Percentiles rank a stretch among this genome's conserved stretches.
Conservation (phyloP, 106 monocot species). For the Dactylorhiza incarnata region DNA sequence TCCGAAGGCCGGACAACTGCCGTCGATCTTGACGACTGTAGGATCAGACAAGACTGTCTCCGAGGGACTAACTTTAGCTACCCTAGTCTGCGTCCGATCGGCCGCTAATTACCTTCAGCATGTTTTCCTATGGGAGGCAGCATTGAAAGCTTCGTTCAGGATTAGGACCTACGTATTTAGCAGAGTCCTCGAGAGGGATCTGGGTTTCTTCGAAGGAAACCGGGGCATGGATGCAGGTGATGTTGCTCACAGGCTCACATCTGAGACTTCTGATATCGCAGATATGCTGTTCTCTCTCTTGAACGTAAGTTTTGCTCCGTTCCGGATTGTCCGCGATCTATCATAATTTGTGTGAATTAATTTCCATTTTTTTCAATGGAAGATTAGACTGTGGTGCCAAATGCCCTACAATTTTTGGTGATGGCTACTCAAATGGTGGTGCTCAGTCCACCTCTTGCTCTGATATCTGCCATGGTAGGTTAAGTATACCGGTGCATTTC, state of each 20-base stretch:
- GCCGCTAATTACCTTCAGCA: constrained; percentile 12
- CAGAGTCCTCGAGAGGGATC: constrained; percentile 41
- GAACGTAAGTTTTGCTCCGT: constrained; percentile 32
- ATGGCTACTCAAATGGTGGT: constrained; percentile 68
- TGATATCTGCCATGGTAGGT: constrained; percentile 46
- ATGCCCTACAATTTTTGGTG: constrained; percentile 54
- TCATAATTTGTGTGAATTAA: background rate
- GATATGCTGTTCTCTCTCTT: constrained; percentile 54
- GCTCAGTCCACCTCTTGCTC: constrained; percentile 54
- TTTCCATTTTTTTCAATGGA: constrained; percentile 1
- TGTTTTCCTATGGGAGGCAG: constrained; percentile 60
- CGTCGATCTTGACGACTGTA: background rate
- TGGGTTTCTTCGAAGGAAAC: constrained; percentile 64
- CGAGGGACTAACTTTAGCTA: background rate
- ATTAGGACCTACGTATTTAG: constrained; percentile 50
- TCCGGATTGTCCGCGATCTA: background rate
- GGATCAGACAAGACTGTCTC: background rate
- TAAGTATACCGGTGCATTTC: background rate
- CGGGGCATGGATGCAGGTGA: constrained; percentile 41
- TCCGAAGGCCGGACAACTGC: constrained; percentile 9
- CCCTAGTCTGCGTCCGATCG: constrained; percentile 5
- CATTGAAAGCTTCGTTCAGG: constrained; percentile 28
- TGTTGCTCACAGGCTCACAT: constrained; percentile 59
- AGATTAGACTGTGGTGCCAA: constrained; percentile 47
- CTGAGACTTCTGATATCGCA: constrained; percentile 60